phyloP scores from a whole-genome alignment of 495 filamentous ascomycete species.

The Parachaetomium inaequale region DNA sequence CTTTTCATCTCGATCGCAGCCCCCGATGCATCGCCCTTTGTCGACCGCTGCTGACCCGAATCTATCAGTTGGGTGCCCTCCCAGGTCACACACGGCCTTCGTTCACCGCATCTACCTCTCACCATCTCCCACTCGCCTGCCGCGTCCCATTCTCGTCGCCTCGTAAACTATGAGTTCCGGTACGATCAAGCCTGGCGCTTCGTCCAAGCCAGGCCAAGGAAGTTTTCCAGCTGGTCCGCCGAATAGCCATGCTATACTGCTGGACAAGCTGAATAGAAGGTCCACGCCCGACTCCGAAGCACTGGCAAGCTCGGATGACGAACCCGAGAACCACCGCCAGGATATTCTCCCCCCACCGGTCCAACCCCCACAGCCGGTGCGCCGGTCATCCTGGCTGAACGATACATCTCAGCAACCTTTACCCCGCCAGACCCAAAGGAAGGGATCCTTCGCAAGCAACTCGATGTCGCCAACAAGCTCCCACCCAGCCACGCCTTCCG shows the following conservation, averaged over 20 bases:
- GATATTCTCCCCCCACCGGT: slow-evolving; percentile 41
- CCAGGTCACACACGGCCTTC: background rate
- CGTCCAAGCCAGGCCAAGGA: slow-evolving; percentile 41
- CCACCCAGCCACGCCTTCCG: slow-evolving; percentile 68
- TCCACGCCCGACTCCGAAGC: slow-evolving; percentile 93
- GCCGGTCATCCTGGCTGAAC: slow-evolving; percentile 60
- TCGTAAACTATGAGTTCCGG: slow-evolving; percentile 40
- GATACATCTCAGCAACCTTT: slow-evolving; percentile 50
- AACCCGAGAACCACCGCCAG: slow-evolving; percentile 58
- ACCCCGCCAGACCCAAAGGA: slow-evolving; percentile 41
- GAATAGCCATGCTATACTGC: slow-evolving; percentile 57
- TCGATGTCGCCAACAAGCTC: slow-evolving; percentile 73
- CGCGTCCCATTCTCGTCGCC: background rate
- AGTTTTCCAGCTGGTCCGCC: slow-evolving; percentile 37
- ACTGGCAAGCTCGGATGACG: slow-evolving; percentile 88
- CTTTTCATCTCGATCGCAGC: background rate
- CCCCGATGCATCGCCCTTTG: background rate
- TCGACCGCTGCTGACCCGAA: background rate
- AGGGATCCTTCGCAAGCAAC: slow-evolving; percentile 59
- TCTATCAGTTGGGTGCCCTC: background rate
- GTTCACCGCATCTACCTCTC: background rate
- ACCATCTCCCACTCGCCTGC: background rate
- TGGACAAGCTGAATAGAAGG: slow-evolving; percentile 73
- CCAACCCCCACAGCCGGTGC: slow-evolving; percentile 50
- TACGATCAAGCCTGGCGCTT: slow-evolving; percentile 39